phyloP scores from a whole-genome alignment of 148 eudicot species.

The Nyssa sinensis region DNA sequence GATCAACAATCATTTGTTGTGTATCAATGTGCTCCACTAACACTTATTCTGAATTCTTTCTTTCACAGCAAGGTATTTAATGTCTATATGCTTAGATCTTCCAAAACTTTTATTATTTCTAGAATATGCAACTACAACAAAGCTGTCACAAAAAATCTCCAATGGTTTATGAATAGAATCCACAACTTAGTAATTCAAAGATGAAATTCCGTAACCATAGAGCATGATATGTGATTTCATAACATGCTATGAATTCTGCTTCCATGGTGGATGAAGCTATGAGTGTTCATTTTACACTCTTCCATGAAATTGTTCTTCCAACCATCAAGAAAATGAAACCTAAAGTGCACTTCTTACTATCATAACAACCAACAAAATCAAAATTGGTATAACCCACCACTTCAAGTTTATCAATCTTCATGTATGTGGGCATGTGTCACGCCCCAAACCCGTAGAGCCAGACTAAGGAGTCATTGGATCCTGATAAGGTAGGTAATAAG shows the following conservation, averaged over 20 bases:
- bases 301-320: constrained; percentile 2
- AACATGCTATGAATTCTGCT: neutral
- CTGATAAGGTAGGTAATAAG: too few relatives aligned
- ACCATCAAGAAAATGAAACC: neutral
- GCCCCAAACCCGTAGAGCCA: too few relatives aligned
- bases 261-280: neutral
- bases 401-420: neutral
- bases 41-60: neutral
- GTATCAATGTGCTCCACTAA: neutral
- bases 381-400: neutral
- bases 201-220: neutral
- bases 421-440: constrained; percentile 1
- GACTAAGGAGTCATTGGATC: too few relatives aligned
- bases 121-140: too few relatives aligned
- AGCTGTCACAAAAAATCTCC: constrained; percentile 1
- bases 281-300: neutral
- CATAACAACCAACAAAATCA: neutral
- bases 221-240: neutral
- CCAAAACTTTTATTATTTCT: neutral
- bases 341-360: neutral
- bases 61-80: neutral
- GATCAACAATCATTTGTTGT: neutral
- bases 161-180: neutral
- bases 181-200: neutral
- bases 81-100: neutral